Conservation (phyloP, 192 early-diverging fungal genomes). For the Gaertneriomyces semiglobifer region DNA sequence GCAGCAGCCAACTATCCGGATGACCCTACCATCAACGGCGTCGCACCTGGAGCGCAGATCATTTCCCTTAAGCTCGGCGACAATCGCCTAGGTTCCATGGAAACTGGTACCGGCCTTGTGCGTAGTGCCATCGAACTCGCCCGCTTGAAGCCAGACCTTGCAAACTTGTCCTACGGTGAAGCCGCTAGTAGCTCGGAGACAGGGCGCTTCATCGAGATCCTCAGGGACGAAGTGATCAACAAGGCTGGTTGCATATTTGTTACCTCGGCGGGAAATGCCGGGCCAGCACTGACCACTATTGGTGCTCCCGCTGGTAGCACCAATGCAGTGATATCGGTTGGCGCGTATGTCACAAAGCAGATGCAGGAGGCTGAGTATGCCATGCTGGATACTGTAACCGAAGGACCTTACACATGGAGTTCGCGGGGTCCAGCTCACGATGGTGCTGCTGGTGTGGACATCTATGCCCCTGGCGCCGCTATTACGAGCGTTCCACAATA, state of each 20-base stretch:
- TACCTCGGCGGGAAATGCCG: slow-evolving; percentile 86
- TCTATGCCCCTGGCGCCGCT: slow-evolving; percentile 81
- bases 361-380: slow-evolving; percentile 88
- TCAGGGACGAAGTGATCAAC: slow-evolving; percentile 80
- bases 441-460: slow-evolving; percentile 66
- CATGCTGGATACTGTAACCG: slow-evolving; percentile 71
- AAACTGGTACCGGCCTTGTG: slow-evolving; percentile 78
- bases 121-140: slow-evolving; percentile 70
- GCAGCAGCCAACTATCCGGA: slow-evolving; percentile 85
- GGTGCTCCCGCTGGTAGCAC: slow-evolving; percentile 71
- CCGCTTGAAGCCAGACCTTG: slow-evolving; percentile 42
- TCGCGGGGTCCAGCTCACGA: slow-evolving; percentile 83
- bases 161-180: slow-evolving; percentile 74
- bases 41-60: slow-evolving; percentile 94
- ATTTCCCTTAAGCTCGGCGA: slow-evolving; percentile 94
- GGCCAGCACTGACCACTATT: slow-evolving; percentile 80
- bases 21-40: slow-evolving; percentile 76
- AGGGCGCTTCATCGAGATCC: slow-evolving; percentile 78
- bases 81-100: slow-evolving; percentile 66
- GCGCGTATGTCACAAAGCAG: slow-evolving; percentile 79
- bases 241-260: slow-evolving; percentile 82
- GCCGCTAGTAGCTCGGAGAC: slow-evolving; percentile 56
- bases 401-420: slow-evolving; percentile 84
- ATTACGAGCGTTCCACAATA: slow-evolving; percentile 87
- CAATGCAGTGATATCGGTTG: slow-evolving; percentile 80